These are phyloP conservation scores for Lachancea cidri DNA, from an alignment of 805 yeast genomes.

Conservation along the genomic window DNA sequence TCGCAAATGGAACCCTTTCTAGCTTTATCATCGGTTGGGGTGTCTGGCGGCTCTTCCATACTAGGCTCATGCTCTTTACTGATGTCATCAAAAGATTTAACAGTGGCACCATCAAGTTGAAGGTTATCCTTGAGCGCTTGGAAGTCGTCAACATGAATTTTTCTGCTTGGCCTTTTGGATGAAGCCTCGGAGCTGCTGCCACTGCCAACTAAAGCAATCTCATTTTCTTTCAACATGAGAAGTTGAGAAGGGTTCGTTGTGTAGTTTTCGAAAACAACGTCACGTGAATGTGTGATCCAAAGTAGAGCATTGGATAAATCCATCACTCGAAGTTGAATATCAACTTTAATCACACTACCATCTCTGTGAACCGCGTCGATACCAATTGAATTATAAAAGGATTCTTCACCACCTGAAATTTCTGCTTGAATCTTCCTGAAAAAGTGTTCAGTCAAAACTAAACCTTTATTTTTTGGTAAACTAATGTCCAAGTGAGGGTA, in stretches of 20 bases:
- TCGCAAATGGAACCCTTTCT: constrained; percentile 2
- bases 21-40: constrained; percentile 5
- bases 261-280: constrained; percentile 31
- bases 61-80: constrained; percentile 2
- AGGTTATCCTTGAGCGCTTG: constrained; percentile 11
- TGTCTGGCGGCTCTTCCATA: constrained; percentile 5
- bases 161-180: constrained; percentile 23
- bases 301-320: constrained; percentile 53
- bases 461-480: constrained; percentile 46
- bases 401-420: constrained; percentile 39
- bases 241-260: constrained; percentile 38
- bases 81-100: constrained; percentile 6
- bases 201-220: constrained; percentile 27
- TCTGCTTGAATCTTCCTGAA: constrained; percentile 65
- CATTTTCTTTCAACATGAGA: constrained; percentile 36
- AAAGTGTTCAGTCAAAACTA: constrained; percentile 87
- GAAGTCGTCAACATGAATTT: constrained; percentile 15
- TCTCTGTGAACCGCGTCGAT: constrained; percentile 64
- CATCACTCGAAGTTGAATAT: constrained; percentile 74
- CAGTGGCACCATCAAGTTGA: constrained; percentile 11
- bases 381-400: constrained; percentile 60
- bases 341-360: constrained; percentile 61
- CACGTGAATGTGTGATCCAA: constrained; percentile 84
- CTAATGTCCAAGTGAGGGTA: constrained; percentile 37
- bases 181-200: constrained; percentile 25